Base-by-base conservation (phyloP, 768 basidiomycete species). In the Panus rudis region DNA sequence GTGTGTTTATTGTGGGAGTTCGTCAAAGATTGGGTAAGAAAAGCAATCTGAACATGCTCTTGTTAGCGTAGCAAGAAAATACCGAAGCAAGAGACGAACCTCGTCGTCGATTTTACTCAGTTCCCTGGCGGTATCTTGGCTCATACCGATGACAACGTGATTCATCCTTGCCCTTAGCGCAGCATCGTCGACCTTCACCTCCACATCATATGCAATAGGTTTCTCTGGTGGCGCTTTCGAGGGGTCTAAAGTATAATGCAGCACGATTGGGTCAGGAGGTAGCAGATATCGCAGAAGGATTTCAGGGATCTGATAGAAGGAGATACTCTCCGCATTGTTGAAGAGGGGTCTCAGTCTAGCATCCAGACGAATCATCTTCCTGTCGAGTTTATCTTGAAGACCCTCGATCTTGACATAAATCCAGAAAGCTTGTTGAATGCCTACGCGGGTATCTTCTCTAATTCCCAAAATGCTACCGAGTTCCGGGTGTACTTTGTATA, bases 391-490 rank as follows among this genome's bases (percentile, higher is more conserved):
- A 61, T 91, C 89, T 61, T 91, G 88, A 14, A 93, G 64, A 20
- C 79, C 76, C 51, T 91, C 72, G 12, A 82, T 67, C 59, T 92
- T 94, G 65, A 96, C 85, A 53, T 93, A 92, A 55, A 85, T 88
- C 93, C 93, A 98, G 10, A 96, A 59, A 0, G 86, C 76, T 43
- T 89, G 82, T 14, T 94, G 73, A 14, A 89, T 76, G 5, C 84
- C 88, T 19, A 83, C 68, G 22, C 89, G 76, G 26, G 86, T 90
- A 22, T 89, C 91, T 57, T 96, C 87, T 52, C 85, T 84, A 58
- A 92, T 73, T 16, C 80, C 83, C 28, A 97, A 69, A 11, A 92
- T 60, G 34, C 16, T 50, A 85, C 84, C 76, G 35, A 97, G 72
- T 23, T 91, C 87, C 1, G 83, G 75, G 12, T 76, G 65, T 8